Percentiles rank a stretch among this genome's conserved stretches.
Conservation (phyloP, 805 yeast genomes). For the Sungouiozyma intestinalis region DNA sequence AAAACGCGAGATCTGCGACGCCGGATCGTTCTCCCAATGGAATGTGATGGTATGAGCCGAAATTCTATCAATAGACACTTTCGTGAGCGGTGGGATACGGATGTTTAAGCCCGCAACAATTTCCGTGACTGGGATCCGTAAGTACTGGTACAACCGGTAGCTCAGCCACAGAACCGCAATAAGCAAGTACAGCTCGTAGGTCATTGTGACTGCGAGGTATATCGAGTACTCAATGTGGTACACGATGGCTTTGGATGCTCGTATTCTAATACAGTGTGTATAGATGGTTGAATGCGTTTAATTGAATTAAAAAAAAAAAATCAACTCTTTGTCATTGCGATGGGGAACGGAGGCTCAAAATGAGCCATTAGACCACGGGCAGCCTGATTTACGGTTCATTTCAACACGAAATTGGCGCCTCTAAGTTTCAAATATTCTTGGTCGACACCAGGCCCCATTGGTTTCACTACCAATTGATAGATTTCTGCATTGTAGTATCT, state of each 20-base stretch:
- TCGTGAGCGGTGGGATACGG: slow-evolving; percentile 25
- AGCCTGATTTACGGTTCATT: slow-evolving; percentile 32
- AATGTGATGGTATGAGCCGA: slow-evolving; percentile 20
- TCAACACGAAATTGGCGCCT: slow-evolving; percentile 78
- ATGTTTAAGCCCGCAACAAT: slow-evolving; percentile 22
- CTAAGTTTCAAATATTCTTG: slow-evolving; percentile 84
- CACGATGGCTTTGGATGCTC: too few relatives aligned
- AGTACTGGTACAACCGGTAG: slow-evolving; percentile 20
- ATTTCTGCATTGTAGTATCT: slow-evolving; percentile 79
- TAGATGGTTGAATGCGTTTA: slow-evolving; percentile 3
- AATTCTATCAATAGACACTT: slow-evolving; percentile 27
- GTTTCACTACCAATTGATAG: slow-evolving; percentile 58
- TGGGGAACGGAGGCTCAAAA: too few relatives aligned
- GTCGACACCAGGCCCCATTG: slow-evolving; percentile 83
- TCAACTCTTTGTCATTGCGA: neutral
- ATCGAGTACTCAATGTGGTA: too few relatives aligned
- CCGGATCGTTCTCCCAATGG: slow-evolving; percentile 29
- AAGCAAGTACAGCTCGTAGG: slow-evolving; percentile 2
- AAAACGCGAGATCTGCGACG: slow-evolving; percentile 19
- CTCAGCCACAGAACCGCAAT: slow-evolving; percentile 20
- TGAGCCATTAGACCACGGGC: too few relatives aligned
- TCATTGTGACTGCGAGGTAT: neutral
- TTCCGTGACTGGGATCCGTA: slow-evolving; percentile 22
- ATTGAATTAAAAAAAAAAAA: neutral
- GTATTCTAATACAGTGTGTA: too few relatives aligned